Evolutionary conservation across 2,329 filamentous ascomycete species (phyloP), one percentile per base, ranked within the genome.

Genomic region (Atkinsonella hypoxylon): DNA sequence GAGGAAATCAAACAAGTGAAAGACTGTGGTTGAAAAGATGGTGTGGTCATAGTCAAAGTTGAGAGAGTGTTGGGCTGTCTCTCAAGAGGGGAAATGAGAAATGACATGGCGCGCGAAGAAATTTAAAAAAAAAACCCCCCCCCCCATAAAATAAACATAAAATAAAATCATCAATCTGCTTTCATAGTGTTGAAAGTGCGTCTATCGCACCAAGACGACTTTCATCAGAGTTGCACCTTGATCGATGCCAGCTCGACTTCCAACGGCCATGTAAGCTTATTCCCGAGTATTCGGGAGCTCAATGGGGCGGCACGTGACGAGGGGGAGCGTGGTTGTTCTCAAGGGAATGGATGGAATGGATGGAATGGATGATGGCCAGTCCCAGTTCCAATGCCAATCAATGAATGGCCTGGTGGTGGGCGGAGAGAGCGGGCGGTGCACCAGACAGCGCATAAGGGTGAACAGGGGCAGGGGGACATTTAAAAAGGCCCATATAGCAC

Each of bases 401-500:
- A n/a, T n/a, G n/a, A n/a, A n/a, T n/a, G 36, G 22, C 20, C 13
- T 11, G 47, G 26, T 4, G 20, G 47, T 18, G 39, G 11, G 32
- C 9, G 18, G 17, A 38, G 48, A 1, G 20, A 20, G 18, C 12
- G 43, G 31, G 17, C 32, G n/a, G 17, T n/a, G 26, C n/a, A 41
- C n/a, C 39, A 41, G 39, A n/a, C 39, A 41, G 39, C 39, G 39
- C 15, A n/a, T 17, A 22, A 17, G 13, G 48, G 38, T 2, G 39
- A 40, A 51, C 51, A 47, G 61, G 59, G 59, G 63, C 60, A 52
- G 56, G 55, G 57, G 59, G 64, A 62, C 59, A 68, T 74, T 76
- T 76, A 77, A 74, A 78, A 74, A 71, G 68, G 70, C 67, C 74
- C 75, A 78, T 76, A 78, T 75, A 77, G 70, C 68, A 66, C 67